Percentiles rank a stretch among this genome's conserved stretches.
Conservation (phyloP, 2,329 filamentous ascomycete species). For the Xylariaceae sp. region DNA sequence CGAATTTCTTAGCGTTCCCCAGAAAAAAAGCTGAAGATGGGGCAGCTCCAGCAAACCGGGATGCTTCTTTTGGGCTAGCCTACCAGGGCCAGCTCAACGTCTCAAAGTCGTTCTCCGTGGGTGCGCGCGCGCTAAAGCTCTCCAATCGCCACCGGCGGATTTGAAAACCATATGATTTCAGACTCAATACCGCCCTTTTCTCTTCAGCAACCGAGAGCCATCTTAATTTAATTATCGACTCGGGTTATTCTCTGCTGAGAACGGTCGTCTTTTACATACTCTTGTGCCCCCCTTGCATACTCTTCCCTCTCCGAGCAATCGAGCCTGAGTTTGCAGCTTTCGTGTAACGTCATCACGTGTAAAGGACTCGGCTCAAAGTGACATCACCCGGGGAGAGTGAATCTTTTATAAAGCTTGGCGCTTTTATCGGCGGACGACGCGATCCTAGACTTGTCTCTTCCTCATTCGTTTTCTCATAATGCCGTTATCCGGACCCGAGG, state of each 20-base stretch:
- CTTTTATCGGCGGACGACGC: background rate
- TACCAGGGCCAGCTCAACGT: background rate
- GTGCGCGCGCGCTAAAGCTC: conserved; percentile 1
- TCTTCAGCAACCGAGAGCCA: too few relatives aligned
- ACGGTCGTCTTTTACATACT: too few relatives aligned
- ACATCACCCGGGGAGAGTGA: too few relatives aligned
- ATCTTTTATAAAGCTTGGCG: too few relatives aligned
- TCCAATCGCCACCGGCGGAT: conserved; percentile 22
- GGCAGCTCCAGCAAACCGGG: conserved; percentile 12
- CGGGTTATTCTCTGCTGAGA: too few relatives aligned
- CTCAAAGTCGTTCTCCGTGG: too few relatives aligned
- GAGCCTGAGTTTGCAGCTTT: too few relatives aligned
- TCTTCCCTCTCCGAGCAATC: too few relatives aligned
- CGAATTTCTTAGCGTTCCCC: conserved; percentile 22
- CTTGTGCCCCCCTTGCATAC: too few relatives aligned
- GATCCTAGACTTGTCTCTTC: background rate
- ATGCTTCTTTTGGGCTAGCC: conserved; percentile 16
- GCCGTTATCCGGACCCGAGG: conserved; percentile 59
- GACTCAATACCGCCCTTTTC: background rate
- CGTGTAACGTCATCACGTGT: too few relatives aligned
- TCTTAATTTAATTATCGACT: too few relatives aligned
- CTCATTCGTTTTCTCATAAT: conserved; percentile 7
- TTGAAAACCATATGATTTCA: conserved; percentile 13
- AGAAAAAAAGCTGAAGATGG: conserved; percentile 3
- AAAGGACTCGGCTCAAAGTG: too few relatives aligned